Evolutionary conservation across 2,329 filamentous ascomycete species (phyloP).

Genomic region (Verticillium isaacii): DNA sequence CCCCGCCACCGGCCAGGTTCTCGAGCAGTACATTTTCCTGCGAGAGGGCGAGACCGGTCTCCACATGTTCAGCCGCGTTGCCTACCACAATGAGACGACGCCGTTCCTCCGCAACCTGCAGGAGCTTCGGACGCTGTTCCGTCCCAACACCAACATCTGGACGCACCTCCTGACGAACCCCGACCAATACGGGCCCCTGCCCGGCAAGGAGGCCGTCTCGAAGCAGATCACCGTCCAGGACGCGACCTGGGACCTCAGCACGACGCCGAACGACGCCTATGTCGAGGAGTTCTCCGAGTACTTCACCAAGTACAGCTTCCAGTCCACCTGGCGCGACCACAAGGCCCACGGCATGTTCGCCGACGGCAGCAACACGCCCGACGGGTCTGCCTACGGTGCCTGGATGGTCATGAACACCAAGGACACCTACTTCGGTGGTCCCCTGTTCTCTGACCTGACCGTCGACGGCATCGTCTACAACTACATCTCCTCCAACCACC

Average conservation of each 20-base stretch:
- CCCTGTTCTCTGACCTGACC: slow-evolving; percentile 52
- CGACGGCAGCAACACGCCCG: slow-evolving; percentile 31
- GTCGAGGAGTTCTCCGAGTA: slow-evolving; percentile 49
- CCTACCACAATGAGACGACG: slow-evolving; percentile 49
- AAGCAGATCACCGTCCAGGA: slow-evolving; percentile 49
- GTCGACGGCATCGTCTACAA: slow-evolving; percentile 61
- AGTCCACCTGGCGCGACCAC: slow-evolving; percentile 49
- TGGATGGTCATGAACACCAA: slow-evolving; percentile 59
- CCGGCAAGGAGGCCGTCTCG: slow-evolving; percentile 33
- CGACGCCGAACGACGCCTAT: slow-evolving; percentile 46
- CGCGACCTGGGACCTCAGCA: slow-evolving; percentile 55
- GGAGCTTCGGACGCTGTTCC: slow-evolving; percentile 54
- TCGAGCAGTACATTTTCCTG: slow-evolving; percentile 60
- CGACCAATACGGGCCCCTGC: slow-evolving; percentile 46
- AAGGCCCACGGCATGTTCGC: slow-evolving; percentile 44
- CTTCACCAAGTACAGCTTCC: slow-evolving; percentile 60
- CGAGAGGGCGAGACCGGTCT: slow-evolving; percentile 56
- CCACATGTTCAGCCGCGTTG: slow-evolving; percentile 51
- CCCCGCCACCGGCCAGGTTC: slow-evolving; percentile 45
- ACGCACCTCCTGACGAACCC: slow-evolving; percentile 53
- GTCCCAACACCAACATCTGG: slow-evolving; percentile 52
- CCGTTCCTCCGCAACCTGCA: slow-evolving; percentile 51
- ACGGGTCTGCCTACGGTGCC: slow-evolving; percentile 46
- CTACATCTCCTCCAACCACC: slow-evolving; percentile 54
- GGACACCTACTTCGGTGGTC: slow-evolving; percentile 55